Percentiles rank a stretch among this genome's conserved stretches.
phyloP scores from a whole-genome alignment of 257 asterid genomes.

The Schizonepeta tenuifolia region DNA sequence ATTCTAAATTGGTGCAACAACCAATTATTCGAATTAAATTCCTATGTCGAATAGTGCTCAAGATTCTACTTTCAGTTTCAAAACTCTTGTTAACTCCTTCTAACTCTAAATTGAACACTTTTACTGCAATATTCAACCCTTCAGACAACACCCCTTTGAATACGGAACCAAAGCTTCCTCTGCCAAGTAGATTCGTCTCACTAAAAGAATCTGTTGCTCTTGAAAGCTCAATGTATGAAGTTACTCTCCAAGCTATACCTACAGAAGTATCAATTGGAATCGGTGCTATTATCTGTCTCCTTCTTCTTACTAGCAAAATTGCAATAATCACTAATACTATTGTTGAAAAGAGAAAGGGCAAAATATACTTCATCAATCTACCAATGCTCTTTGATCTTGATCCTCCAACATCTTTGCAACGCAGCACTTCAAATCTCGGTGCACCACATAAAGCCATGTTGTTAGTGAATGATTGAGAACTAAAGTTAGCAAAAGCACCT shows the following conservation, averaged over 20 bases:
- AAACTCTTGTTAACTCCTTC: slow-evolving; percentile 33
- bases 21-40: slow-evolving; percentile 23
- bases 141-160: slow-evolving; percentile 38
- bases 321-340: not conserved
- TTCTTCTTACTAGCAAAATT: not conserved
- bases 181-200: slow-evolving; percentile 39
- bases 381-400: not conserved
- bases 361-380: slow-evolving; percentile 10
- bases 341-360: not conserved
- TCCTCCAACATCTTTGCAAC: not conserved
- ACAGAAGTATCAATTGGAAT: not conserved
- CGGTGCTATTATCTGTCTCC: not conserved
- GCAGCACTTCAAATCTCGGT: slow-evolving; percentile 8
- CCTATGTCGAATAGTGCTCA: slow-evolving; percentile 26
- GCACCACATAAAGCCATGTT: slow-evolving; percentile 25
- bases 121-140: slow-evolving; percentile 37
- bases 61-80: slow-evolving; percentile 32
- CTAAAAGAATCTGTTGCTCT: slow-evolving; percentile 33
- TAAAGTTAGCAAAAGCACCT: slow-evolving; percentile 18
- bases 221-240: slow-evolving; percentile 37
- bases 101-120: slow-evolving; percentile 47
- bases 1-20: slow-evolving; percentile 21
- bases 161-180: slow-evolving; percentile 43
- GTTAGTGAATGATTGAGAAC: slow-evolving; percentile 32
- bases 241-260: slow-evolving; percentile 29